Conservation (phyloP, 352 stramenopile species). For the Pythium monospermum region DNA sequence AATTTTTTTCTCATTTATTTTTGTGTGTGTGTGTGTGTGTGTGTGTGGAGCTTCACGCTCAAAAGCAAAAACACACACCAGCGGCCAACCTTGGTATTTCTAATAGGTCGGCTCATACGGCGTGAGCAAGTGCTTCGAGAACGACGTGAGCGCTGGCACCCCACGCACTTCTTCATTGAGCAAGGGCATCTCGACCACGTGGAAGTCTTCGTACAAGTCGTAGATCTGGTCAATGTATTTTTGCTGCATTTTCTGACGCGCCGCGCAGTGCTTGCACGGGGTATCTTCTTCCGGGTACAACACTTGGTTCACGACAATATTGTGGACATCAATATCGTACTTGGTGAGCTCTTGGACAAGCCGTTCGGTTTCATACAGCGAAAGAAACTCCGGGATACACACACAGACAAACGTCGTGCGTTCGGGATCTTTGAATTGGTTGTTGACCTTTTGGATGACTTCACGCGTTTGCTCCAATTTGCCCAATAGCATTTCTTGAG, state of each 20-base stretch:
- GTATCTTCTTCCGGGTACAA: conserved; percentile 86
- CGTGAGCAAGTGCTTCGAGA: conserved; percentile 94
- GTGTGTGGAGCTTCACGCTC: no score
- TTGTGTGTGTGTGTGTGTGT: no score
- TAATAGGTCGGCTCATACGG: conserved; percentile 84
- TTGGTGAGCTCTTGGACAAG: conserved; percentile 99
- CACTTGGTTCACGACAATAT: conserved; percentile 99
- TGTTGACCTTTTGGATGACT: conserved; percentile 99
- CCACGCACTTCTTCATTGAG: conserved; percentile 98
- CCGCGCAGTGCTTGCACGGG: conserved; percentile 91
- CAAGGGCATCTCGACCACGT: conserved; percentile 99
- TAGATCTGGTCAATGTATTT: conserved; percentile 99
- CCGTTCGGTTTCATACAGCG: conserved; percentile 99
- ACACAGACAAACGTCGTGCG: conserved; percentile 99
- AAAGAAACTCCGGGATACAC: conserved; percentile 99
- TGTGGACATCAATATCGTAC: conserved; percentile 99
- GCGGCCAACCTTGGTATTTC: no score
- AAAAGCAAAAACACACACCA: no score
- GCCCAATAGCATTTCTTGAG: conserved; percentile 93
- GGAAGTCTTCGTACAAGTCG: conserved; percentile 99
- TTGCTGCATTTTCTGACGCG: conserved; percentile 99
- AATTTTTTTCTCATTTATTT: not conserved
- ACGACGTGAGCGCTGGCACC: conserved; percentile 90
- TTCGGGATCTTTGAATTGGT: conserved; percentile 98
- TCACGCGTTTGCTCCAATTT: conserved; percentile 95